phyloP scores from a whole-genome alignment of 305 asterid genomes.

The Plantago rigida region DNA sequence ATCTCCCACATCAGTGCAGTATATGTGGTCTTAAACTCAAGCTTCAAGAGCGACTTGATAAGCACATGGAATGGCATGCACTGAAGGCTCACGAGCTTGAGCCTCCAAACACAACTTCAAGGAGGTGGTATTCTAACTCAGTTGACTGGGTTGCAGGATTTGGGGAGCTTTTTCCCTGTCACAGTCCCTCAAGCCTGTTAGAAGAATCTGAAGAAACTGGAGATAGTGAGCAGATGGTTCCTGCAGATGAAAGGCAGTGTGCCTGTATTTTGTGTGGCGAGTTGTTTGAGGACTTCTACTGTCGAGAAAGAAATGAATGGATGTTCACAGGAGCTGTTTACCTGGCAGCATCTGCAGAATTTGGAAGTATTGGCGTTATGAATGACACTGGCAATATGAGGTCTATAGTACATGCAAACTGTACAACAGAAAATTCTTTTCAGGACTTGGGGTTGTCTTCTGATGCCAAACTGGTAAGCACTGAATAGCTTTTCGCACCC shows the following conservation, averaged over 20 bases:
- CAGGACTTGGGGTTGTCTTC: conserved; percentile 36
- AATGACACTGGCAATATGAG: conserved; percentile 29
- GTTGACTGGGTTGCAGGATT: conserved; percentile 52
- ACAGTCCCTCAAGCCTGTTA: conserved; percentile 26
- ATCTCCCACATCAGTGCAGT: conserved; percentile 54
- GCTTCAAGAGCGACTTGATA: conserved; percentile 49
- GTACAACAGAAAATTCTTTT: conserved; percentile 43
- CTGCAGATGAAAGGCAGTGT: conserved; percentile 84
- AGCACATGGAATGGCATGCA: conserved; percentile 68
- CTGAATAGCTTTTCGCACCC: background rate
- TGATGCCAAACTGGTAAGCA: conserved; percentile 51
- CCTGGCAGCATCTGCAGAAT: conserved; percentile 33
- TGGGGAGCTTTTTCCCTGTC: conserved; percentile 24
- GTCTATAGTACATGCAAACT: conserved; percentile 65
- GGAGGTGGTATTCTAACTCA: conserved; percentile 56
- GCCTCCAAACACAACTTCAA: conserved; percentile 35
- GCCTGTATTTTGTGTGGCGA: conserved; percentile 84
- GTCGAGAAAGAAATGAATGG: conserved; percentile 61
- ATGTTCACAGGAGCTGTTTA: conserved; percentile 81
- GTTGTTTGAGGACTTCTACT: conserved; percentile 70
- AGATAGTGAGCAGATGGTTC: conserved; percentile 50
- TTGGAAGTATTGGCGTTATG: conserved; percentile 25
- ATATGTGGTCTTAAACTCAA: conserved; percentile 55
- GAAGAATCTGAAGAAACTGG: conserved; percentile 39
- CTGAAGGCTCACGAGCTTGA: conserved; percentile 30